Percentiles rank a stretch among this genome's conserved stretches.
These are phyloP conservation scores for Fusarium humuli DNA, from an alignment of 2,329 filamentous ascomycete genomes.

Conservation along the genomic window DNA sequence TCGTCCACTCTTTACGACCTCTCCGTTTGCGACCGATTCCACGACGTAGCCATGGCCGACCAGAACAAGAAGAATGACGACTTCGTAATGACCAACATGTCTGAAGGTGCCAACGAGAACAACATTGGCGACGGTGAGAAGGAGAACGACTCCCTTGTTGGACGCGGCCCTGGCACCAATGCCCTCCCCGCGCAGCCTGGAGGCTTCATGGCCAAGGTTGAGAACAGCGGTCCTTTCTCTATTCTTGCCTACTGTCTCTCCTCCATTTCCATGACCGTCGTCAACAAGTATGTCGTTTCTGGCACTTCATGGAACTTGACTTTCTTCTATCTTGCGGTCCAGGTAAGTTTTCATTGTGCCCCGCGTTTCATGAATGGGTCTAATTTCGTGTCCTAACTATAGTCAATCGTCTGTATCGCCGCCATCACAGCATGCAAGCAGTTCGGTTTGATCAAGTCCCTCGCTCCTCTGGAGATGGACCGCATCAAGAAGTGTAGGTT, in stretches of 20 bases:
- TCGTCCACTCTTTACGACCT: conserved; percentile 39
- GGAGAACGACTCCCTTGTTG: conserved; percentile 39
- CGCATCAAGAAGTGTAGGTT: conserved; percentile 91
- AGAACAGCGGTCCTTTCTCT: conserved; percentile 82
- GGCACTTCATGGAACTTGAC: conserved; percentile 93
- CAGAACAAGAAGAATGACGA: conserved; percentile 43
- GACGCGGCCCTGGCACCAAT: conserved; percentile 36
- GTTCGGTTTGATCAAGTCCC: conserved; percentile 82
- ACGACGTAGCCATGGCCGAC: conserved; percentile 30
- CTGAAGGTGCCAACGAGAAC: conserved; percentile 25
- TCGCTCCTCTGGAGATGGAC: conserved; percentile 83
- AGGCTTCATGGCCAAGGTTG: conserved; percentile 57
- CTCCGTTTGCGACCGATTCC: conserved; percentile 15
- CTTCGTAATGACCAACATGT: conserved; percentile 35
- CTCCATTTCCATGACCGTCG: conserved; percentile 99
- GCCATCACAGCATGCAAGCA: conserved; percentile 88
- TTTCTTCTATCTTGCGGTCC: conserved; percentile 91
- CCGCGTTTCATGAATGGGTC: not conserved
- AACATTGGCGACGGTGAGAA: conserved; percentile 39
- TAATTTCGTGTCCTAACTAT: not conserved
- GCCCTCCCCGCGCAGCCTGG: conserved; percentile 26
- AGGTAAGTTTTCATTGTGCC: conserved; percentile 69
- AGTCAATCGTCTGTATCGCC: conserved; percentile 90
- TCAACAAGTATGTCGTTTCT: conserved; percentile 98
- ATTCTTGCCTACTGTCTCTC: conserved; percentile 92